Conservation (phyloP, 2,329 filamentous ascomycete genomes). For the Monilinia fructigena region DNA sequence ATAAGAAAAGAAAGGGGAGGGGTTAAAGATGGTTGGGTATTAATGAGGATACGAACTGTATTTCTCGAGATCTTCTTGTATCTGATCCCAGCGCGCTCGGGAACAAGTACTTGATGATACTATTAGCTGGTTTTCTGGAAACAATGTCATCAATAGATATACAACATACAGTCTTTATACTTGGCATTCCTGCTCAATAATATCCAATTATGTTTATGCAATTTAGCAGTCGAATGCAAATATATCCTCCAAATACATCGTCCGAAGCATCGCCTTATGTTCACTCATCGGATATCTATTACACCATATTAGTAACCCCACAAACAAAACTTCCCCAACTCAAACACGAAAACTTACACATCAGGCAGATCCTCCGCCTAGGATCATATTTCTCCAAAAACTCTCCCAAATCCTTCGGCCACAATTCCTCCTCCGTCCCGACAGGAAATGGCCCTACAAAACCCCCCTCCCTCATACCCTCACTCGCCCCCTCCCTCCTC, state of each 20-base stretch:
- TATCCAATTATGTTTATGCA: slow-evolving; percentile 30
- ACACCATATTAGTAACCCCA: background rate
- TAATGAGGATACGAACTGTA: slow-evolving; percentile 28
- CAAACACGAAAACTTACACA: background rate
- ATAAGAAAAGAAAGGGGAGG: background rate
- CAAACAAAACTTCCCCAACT: background rate
- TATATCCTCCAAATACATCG: slow-evolving; percentile 28
- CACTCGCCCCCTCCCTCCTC: slow-evolving; percentile 9
- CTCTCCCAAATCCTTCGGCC: slow-evolving; percentile 11
- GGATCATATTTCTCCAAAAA: slow-evolving; percentile 29
- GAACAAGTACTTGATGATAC: slow-evolving; percentile 20
- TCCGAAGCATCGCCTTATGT: slow-evolving; percentile 25
- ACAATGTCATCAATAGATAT: background rate
- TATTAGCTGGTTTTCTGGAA: background rate
- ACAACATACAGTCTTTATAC: slow-evolving; percentile 26
- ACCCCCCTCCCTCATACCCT: background rate
- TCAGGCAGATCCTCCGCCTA: slow-evolving; percentile 1
- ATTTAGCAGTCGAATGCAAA: slow-evolving; percentile 25
- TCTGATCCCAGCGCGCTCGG: slow-evolving; percentile 26
- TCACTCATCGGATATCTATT: slow-evolving; percentile 20
- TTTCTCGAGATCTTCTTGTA: slow-evolving; percentile 27
- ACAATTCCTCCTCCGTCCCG: background rate
- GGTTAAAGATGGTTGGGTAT: background rate
- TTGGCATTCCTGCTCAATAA: slow-evolving; percentile 26
- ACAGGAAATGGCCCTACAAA: background rate